Evolutionary conservation across 2,329 filamentous ascomycete species (phyloP).

Genomic region (Xylariaceae sp.): DNA sequence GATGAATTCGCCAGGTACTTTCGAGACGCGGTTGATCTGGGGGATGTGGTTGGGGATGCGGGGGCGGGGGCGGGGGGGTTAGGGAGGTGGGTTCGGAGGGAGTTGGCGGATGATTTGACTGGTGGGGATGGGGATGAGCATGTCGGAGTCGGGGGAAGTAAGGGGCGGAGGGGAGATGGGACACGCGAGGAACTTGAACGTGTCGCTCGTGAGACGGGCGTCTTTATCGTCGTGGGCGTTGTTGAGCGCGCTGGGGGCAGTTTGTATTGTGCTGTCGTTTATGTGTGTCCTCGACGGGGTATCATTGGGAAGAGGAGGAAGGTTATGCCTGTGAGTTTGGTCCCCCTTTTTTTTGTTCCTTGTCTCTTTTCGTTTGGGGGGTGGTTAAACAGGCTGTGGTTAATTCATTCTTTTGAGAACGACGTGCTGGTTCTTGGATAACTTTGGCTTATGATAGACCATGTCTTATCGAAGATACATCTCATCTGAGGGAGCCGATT

Average conservation of each 20-base stretch:
- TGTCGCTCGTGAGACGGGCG: constrained; percentile 76
- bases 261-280: constrained; percentile 83
- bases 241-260: constrained; percentile 84
- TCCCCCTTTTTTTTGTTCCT: background rate
- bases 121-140: constrained; percentile 22
- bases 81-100: constrained; percentile 63
- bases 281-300: constrained; percentile 77
- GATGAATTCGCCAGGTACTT: constrained; percentile 87
- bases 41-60: constrained; percentile 64
- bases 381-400: no score
- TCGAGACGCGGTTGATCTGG: constrained; percentile 78
- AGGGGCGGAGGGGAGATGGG: constrained; percentile 64
- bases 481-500: no score
- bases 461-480: no score
- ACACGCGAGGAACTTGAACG: constrained; percentile 81
- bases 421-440: no score
- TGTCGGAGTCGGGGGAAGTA: constrained; percentile 42
- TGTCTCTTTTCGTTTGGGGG: background rate
- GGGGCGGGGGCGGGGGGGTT: constrained; percentile 60
- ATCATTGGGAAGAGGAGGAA: constrained; percentile 86
- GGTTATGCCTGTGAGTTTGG: constrained; percentile 78
- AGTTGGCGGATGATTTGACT: constrained; percentile 51
- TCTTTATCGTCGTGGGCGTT: constrained; percentile 81
- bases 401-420: no score
- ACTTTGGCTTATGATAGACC: no score